phyloP scores from a whole-genome alignment of 768 basidiomycete species.

The Leccinum ochraceum region DNA sequence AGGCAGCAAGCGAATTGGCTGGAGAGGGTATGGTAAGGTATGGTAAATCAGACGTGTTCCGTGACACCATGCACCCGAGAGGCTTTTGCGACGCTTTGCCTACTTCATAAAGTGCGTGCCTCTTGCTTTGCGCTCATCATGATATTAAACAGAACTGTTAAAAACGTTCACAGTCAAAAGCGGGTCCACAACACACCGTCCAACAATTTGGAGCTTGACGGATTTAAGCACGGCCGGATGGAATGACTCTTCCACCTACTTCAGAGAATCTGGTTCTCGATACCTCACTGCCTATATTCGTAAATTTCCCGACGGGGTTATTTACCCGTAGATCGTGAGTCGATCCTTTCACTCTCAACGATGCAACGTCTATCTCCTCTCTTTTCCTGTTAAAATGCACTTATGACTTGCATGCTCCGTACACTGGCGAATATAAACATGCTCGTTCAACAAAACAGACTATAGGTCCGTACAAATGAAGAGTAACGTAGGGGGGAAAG shows the following conservation, averaged over 20 bases:
- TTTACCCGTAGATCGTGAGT: no score
- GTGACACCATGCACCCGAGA: background rate
- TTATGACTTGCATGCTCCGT: no score
- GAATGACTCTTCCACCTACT: background rate
- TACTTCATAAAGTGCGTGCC: background rate
- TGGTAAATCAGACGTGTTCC: background rate
- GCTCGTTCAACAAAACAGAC: no score
- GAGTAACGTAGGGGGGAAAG: no score
- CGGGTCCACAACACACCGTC: background rate
- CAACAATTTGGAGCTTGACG: constrained; percentile 5
- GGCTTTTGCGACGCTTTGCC: constrained; percentile 1
- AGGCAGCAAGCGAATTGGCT: constrained; percentile 90
- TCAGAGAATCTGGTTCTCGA: no score
- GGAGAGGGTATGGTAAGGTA: background rate
- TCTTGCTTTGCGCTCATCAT: constrained; percentile 6
- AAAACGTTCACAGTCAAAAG: background rate
- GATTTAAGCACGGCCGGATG: constrained; percentile 13
- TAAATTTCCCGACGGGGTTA: no score
- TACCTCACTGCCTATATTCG: no score
- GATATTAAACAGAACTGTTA: background rate
- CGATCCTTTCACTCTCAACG: background rate
- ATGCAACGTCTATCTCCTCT: background rate
- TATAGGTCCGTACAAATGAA: no score
- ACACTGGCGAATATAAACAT: no score
- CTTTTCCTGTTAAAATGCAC: no score